Base-by-base conservation (phyloP, 352 stramenopile genomes). In the Phytophthora hybrid region DNA sequence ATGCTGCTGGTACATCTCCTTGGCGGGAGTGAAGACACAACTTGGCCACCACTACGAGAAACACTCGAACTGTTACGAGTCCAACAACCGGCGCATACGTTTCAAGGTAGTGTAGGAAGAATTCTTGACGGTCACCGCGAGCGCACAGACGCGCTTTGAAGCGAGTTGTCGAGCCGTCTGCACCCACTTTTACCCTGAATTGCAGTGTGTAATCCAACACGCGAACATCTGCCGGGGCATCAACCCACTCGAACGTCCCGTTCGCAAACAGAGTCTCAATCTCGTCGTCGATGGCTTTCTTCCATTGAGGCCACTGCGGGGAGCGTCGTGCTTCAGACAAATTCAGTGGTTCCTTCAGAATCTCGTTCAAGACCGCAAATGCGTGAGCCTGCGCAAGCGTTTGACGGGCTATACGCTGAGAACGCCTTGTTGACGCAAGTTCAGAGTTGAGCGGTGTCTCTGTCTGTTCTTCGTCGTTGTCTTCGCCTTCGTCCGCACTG, bases 251-350 rank as follows among this genome's bases (percentile, higher is more conserved):
- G 14, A 60, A 71, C 0, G 55, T 71, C 2, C 34, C 49, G 8
- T 60, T 60, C 6, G 37, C 44, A 2, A 34, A 37, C 11, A 57
- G 51, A 8, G 23, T 9, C 4, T 44, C 41, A 3, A 63, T 8
- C 0, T 55, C 58, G 5, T 26, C 23, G 13, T 44, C 5, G 7
- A 56, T 71, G 0, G 63, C 44, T 21, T 47, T 1, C 16, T 71
- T 23, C 63, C 63, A 71, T 19, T 60, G n/a, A 4, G 32, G 21
- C 46, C 55, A 71, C 21, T 71, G 63, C 1, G 54, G 53, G 2
- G 41, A 55, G 2, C 29, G 31, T 2, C 16, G 3, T 0, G 54
- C 54, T 39, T 71, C 55, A 1, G 46, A 1, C 3, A 62, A 8
- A 1, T 34, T 57, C 2, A 69, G 11, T 0, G 26, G 52, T 18